phyloP scores from a whole-genome alignment of 768 basidiomycete genomes.

The Rhizopogon sp. region DNA sequence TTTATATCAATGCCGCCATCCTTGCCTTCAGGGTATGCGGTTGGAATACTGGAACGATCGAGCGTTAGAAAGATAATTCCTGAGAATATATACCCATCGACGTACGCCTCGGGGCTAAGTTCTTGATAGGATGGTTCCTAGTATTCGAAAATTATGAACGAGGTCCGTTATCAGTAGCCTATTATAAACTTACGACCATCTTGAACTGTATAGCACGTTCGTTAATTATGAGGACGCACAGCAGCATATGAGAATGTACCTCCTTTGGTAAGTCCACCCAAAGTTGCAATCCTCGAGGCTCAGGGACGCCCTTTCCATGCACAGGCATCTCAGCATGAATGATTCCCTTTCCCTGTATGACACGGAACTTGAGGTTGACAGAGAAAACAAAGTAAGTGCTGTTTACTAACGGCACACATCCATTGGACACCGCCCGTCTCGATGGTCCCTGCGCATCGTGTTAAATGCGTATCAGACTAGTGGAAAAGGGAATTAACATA shows the following conservation, averaged over 20 bases:
- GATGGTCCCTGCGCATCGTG: slow-evolving; percentile 34
- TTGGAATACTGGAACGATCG: slow-evolving; percentile 51
- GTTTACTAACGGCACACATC: slow-evolving; percentile 74
- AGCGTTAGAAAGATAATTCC: neutral
- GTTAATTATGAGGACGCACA: slow-evolving; percentile 11
- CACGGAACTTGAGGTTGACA: neutral
- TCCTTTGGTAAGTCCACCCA: slow-evolving; percentile 81
- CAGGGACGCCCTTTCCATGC: slow-evolving; percentile 56
- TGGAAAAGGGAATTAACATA: neutral
- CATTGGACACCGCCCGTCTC: slow-evolving; percentile 86
- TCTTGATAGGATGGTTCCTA: slow-evolving; percentile 85
- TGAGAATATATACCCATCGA: slow-evolving; percentile 3
- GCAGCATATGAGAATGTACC: slow-evolving; percentile 26
- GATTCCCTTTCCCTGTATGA: slow-evolving; percentile 54
- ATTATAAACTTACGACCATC: slow-evolving; percentile 51
- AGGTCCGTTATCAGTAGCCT: neutral
- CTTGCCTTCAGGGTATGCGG: slow-evolving; percentile 64
- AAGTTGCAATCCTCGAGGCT: slow-evolving; percentile 82
- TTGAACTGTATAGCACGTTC: slow-evolving; percentile 49
- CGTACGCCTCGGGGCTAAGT: slow-evolving; percentile 56
- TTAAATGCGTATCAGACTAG: neutral
- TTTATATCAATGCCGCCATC: slow-evolving; percentile 68
- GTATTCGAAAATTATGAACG: slow-evolving; percentile 1
- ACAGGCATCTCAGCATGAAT: slow-evolving; percentile 90
- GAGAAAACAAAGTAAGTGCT: neutral